Evolutionary conservation across 2,329 filamentous ascomycete genomes (phyloP).

Genomic region (Ambrosiella xylebori): DNA sequence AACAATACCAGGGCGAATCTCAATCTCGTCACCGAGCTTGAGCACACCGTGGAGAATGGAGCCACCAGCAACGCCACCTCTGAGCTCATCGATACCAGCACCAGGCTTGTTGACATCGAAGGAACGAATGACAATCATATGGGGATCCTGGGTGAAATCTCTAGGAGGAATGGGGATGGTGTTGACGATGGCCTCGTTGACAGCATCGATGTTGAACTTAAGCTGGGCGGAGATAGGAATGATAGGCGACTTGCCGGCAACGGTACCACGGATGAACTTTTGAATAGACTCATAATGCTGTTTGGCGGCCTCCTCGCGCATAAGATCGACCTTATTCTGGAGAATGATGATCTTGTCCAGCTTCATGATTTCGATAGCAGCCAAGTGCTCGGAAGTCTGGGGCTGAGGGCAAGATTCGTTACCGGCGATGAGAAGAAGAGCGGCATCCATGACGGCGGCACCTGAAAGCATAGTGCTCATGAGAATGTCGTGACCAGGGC

Average conservation of each 20-base stretch:
- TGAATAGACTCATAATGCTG: slow-evolving; percentile 93
- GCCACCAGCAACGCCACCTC: slow-evolving; percentile 96
- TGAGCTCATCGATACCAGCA: slow-evolving; percentile 94
- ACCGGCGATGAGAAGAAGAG: slow-evolving; percentile 85
- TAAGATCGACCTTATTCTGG: slow-evolving; percentile 98
- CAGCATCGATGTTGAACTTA: slow-evolving; percentile 98
- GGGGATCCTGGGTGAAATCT: slow-evolving; percentile 81
- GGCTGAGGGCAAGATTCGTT: slow-evolving; percentile 98
- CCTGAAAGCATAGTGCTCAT: slow-evolving; percentile 99
- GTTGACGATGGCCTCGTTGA: slow-evolving; percentile 89
- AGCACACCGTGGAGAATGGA: slow-evolving; percentile 91
- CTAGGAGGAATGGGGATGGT: slow-evolving; percentile 83
- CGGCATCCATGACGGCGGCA: slow-evolving; percentile 98
- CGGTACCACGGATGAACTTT: slow-evolving; percentile 96
- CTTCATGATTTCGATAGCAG: slow-evolving; percentile 99
- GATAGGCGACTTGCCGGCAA: slow-evolving; percentile 84
- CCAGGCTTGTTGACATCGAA: slow-evolving; percentile 99
- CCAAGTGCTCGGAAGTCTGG: slow-evolving; percentile 95
- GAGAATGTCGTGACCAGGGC: slow-evolving; percentile 99
- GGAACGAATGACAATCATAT: slow-evolving; percentile 98
- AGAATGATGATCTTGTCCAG: slow-evolving; percentile 98
- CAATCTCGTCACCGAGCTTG: slow-evolving; percentile 94
- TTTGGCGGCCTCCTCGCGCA: slow-evolving; percentile 86
- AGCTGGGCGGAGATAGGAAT: slow-evolving; percentile 95
- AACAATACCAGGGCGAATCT: slow-evolving; percentile 97